These are phyloP conservation scores for Saccharum spontaneum DNA, from an alignment of 176 grass and related monocot genomes.

Conservation along the genomic window DNA sequence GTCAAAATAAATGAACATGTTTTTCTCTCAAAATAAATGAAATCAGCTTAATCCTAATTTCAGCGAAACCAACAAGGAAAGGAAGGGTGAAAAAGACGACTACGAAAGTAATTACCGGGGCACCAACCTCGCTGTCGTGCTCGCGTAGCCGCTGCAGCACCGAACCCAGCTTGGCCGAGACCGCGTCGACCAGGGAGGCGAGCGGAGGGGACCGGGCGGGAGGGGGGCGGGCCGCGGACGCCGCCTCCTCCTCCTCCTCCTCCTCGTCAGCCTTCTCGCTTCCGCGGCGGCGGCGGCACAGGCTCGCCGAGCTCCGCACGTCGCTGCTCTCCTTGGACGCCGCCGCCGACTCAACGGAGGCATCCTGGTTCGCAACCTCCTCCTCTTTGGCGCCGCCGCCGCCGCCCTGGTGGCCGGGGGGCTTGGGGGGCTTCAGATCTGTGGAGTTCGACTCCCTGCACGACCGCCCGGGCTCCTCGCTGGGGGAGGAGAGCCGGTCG, in stretches of 20 bases:
- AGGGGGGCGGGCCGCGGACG: neutral
- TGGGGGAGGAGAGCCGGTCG: conserved; percentile 32
- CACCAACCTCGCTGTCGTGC: conserved; percentile 65
- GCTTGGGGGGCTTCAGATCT: conserved; percentile 53
- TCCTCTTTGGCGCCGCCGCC: conserved; percentile 29
- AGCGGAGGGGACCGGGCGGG: conserved; percentile 41
- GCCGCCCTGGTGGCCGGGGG: neutral
- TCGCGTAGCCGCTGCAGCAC: conserved; percentile 59
- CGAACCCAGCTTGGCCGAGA: conserved; percentile 54
- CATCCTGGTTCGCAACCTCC: conserved; percentile 42
- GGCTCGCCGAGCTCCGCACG: conserved; percentile 78
- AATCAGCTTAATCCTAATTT: too few species aligned
- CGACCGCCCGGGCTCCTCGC: conserved; percentile 62
- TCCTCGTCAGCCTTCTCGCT: conserved; percentile 29
- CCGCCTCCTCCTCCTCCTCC: conserved; percentile 29
- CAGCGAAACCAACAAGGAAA: too few species aligned
- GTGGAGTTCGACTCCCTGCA: conserved; percentile 89
- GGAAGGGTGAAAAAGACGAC: neutral
- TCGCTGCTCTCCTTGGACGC: conserved; percentile 87
- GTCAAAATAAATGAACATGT: too few species aligned
- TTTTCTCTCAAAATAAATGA: too few species aligned
- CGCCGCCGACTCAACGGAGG: conserved; percentile 66
- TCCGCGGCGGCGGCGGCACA: conserved; percentile 46
- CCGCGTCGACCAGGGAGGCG: conserved; percentile 50
- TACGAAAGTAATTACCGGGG: neutral